Base-by-base conservation (phyloP, 2,329 filamentous ascomycete species). In the Lasiodiplodia citricola region DNA sequence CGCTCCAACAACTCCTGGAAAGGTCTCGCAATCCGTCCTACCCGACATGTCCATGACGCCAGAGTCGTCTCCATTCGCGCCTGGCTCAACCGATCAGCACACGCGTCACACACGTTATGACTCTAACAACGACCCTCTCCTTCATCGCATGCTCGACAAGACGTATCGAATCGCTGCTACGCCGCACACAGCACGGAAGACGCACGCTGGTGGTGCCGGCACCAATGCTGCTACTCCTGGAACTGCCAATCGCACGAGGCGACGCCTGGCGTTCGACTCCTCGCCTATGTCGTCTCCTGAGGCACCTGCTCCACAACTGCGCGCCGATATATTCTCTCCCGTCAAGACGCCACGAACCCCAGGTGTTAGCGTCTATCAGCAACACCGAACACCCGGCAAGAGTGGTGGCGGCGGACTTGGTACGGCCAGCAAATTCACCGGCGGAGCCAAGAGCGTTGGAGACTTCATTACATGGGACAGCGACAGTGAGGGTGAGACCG, bases 111-210 rank as follows among this genome's bases (percentile, higher is more conserved):
- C 76, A 71, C 80, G 81, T 64, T 75, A 74, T 44, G 72, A 75
- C 14, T 77, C 78, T 69, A 83, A 81, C 74, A 87, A 89, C 70
- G 93, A 97, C 76, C 92, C 92, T 2, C 85, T 98, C 10, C 86
- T 99, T 51, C 95, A 98, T 79, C 92, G 92, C 69, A 86, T 98
- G n/a, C 88, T 97, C 5, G 94, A 98, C 83, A 97, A 96, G 81
- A 97, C 92, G 69, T 99, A 97, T 83, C 92, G 95, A 38, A 86
- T 99, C 28, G 93, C 96, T 80, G 93, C 95, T 6, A 99, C 96
- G 11, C 96, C 96, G 0, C 90, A 96, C 73, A 91, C 89, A 11
- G 83, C 82, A 51, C 78, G 78, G 5, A 83, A 83, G 69, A 28
- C 38, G 16, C 58, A 41, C 16, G 3, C 58, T 13, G 58, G 41